Evolutionary conservation across 2,329 filamentous ascomycete species (phyloP), one percentile per base, ranked within the genome.

Genomic region (Fusarium austroafricanum): DNA sequence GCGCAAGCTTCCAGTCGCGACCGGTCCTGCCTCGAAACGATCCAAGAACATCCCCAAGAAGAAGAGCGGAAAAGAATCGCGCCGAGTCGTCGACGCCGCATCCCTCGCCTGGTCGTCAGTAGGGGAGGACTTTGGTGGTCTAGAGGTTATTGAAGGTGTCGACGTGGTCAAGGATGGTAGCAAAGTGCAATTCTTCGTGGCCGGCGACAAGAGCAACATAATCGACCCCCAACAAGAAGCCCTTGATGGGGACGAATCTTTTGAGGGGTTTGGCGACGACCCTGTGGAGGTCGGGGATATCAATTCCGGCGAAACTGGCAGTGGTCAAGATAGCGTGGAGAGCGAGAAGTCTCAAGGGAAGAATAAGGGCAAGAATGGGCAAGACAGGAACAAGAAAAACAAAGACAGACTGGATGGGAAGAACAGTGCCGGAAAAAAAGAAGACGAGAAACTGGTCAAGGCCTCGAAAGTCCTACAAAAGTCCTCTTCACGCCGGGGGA

Each of bases 131-230:
- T 97, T 99, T 78, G 96, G 90, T 73, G 94, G 92, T 0, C 81
- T 99, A 3, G 94, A 99, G 74, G 94, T 98, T 74, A 90, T 98
- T 45, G 92, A 97, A 17, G 93, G 92, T 51, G 92, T 99, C 2
- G 92, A 97, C 29, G 85, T 99, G n/a, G 83, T 97, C 40, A 87
- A 86, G 65, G 84, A 90, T 29, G 89, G 88, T 10, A 80, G 84
- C 52, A 84, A 81, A 8, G 79, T 90, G 28, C 82, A 86, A 73
- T 90, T 90, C 78, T 80, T 90, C 71, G 76, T 82, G 37, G 70
- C 61, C 35, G 70, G 74, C 43, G 65, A 79, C n/a, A 79, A 83
- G 17, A 81, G 80, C n/a, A 83, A 86, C 65, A 39, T 55, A 58
- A 58, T 56, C 44, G 39, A 58, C 15, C 39, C 55, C 12, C 64